Evolutionary conservation across 2,329 filamentous ascomycete species (phyloP), one percentile per base, ranked within the genome.

Genomic region (Beauveria pseudobassiana): DNA sequence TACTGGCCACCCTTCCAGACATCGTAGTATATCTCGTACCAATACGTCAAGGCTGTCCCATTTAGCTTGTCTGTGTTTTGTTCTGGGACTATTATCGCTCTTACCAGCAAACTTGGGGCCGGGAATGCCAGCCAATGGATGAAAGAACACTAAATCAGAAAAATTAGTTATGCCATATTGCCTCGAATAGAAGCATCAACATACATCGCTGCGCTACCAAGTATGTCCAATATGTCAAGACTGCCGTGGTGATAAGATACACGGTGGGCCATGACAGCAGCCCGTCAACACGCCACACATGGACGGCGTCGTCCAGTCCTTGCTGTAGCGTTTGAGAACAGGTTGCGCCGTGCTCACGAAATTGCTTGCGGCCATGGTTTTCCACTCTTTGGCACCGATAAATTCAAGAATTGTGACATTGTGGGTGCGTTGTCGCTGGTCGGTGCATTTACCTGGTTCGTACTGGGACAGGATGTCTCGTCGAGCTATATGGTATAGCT

Each of bases 1-100:
- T 55, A 55, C 53, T 55, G 53, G 53, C 53, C 53, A 9, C 53
- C 53, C 24, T 45, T 26, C 53, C 53, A 55, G 53, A 55, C 53
- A 16, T 55, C 53, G 3, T 55, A 55, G 24, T 55, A 55, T 9
- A 55, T 55, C 53, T 55, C 53, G 16, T 55, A 55, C 53, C 53
- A 55, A 16, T 55, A 55, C 1, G 53, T 55, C 24, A 55, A 55
- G 10, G 53, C 53, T 55, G 24, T 18, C 16, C 12, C 26, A n/a
- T 2, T 54, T 28, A 54, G 51, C 34, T 26, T n/a, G 16, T 5
- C 12, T n/a, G 28, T 8, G 16, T 30, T 7, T 10, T 20, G 0
- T 20, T 22, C 18, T 10, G 8, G 49, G 4, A 16, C 22, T 10
- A 20, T 28, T 2, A 1, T 26, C 10, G n/a, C 24, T 45, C 53